Evolutionary conservation across 768 basidiomycete species (phyloP).

Genomic region (Russula foetens): DNA sequence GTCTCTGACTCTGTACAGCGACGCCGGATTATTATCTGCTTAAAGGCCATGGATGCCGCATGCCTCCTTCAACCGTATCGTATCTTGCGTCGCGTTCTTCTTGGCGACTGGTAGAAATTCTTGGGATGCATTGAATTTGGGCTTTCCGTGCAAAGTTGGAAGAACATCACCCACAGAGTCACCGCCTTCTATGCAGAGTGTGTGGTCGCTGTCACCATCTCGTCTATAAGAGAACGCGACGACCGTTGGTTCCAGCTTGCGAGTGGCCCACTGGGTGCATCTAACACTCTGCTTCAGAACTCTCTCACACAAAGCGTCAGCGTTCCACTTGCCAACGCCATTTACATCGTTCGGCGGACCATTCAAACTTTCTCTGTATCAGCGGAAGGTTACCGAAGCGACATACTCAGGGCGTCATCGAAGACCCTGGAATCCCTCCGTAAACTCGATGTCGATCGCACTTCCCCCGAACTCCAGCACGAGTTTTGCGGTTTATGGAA

Average conservation of each 20-base stretch:
- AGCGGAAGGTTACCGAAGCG: background rate
- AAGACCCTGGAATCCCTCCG: background rate
- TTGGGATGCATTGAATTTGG: conserved; percentile 1
- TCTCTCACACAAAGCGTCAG: background rate
- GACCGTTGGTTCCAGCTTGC: too few relatives aligned
- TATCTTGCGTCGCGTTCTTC: background rate
- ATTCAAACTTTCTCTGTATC: background rate
- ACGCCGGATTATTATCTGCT: conserved; percentile 5
- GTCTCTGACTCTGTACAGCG: background rate
- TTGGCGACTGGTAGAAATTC: background rate
- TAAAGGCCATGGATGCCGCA: background rate
- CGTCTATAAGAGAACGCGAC: background rate
- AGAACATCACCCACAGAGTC: background rate
- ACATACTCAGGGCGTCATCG: background rate
- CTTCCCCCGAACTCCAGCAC: background rate
- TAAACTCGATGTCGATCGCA: background rate
- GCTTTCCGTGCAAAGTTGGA: background rate
- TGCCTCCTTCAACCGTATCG: conserved; percentile 2
- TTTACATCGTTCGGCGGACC: background rate
- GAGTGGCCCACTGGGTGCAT: background rate
- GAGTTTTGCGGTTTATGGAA: background rate
- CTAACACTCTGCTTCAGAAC: background rate
- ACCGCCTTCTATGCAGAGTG: conserved; percentile 1
- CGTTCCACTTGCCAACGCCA: background rate
- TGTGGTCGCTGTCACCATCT: background rate